Evolutionary conservation across 2,329 filamentous ascomycete species (phyloP).

Genomic region (Trichoderma sp.): DNA sequence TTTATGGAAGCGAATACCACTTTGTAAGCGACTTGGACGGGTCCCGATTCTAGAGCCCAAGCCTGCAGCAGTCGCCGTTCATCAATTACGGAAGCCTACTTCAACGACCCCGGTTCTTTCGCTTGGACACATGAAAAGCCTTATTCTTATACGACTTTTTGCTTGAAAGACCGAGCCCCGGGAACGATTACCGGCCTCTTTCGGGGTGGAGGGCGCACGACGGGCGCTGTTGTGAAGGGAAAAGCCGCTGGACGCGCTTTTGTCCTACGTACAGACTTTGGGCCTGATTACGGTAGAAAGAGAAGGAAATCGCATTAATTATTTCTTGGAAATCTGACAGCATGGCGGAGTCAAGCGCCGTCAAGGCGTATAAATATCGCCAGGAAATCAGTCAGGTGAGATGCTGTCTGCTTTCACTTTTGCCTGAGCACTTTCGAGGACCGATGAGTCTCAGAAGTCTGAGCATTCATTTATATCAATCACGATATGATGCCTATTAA

Average conservation of each 20-base stretch:
- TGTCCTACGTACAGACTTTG: background rate
- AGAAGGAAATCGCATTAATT: background rate
- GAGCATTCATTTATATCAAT: background rate
- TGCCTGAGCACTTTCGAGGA: background rate
- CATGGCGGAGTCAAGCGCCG: constrained; percentile 63
- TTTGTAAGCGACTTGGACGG: background rate
- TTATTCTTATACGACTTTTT: background rate
- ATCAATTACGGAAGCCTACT: background rate
- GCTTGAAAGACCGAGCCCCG: background rate
- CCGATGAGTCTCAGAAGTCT: constrained; percentile 6
- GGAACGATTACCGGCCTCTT: background rate
- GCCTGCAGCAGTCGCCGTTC: background rate
- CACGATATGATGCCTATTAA: background rate
- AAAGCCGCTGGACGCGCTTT: background rate
- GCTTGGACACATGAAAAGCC: background rate
- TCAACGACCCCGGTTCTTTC: background rate
- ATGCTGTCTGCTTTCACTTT: background rate
- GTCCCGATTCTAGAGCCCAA: background rate
- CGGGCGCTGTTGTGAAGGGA: constrained; percentile 1
- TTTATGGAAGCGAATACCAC: background rate
- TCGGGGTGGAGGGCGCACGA: background rate
- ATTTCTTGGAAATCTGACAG: constrained; percentile 23
- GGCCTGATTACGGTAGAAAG: constrained; percentile 1
- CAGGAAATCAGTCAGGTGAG: constrained; percentile 97
- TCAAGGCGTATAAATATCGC: constrained; percentile 78